These are phyloP conservation scores for Saccharomyces hybrid DNA, from an alignment of 1,139 yeast species.

Conservation along the genomic window DNA sequence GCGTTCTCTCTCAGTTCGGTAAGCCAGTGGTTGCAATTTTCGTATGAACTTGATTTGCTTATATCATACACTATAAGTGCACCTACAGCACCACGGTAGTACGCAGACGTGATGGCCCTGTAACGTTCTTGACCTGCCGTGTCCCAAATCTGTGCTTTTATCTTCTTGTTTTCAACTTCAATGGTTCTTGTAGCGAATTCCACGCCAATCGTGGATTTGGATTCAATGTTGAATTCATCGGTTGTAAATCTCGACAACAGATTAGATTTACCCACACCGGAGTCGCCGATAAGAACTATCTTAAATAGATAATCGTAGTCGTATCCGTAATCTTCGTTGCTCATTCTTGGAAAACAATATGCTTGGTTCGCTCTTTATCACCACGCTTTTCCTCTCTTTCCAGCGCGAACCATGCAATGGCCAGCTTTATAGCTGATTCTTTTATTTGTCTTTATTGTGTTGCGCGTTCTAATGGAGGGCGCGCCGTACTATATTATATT, in stretches of 20 bases:
- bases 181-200: constrained; percentile 97
- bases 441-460: not conserved
- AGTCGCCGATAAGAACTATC: constrained; percentile 94
- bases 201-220: constrained; percentile 93
- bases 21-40: constrained; percentile 90
- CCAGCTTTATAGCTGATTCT: not conserved
- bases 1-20: constrained; percentile 95
- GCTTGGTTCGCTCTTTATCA: not conserved
- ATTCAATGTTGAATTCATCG: constrained; percentile 90
- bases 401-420: not conserved
- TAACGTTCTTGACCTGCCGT: constrained; percentile 99
- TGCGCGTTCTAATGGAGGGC: not conserved
- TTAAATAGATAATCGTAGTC: constrained; percentile 95
- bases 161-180: constrained; percentile 89
- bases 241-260: constrained; percentile 88
- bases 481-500: constrained; percentile 1
- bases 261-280: constrained; percentile 96
- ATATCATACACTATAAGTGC: constrained; percentile 94
- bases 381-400: not conserved
- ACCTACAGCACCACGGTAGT: constrained; percentile 97
- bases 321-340: constrained; percentile 67
- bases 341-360: constrained; percentile 22
- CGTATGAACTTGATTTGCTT: constrained; percentile 87
- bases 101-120: constrained; percentile 95
- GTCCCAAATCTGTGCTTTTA: constrained; percentile 98